These are phyloP conservation scores for Bretziella fagacearum DNA, from an alignment of 2,329 filamentous ascomycete species.

Conservation along the genomic window DNA sequence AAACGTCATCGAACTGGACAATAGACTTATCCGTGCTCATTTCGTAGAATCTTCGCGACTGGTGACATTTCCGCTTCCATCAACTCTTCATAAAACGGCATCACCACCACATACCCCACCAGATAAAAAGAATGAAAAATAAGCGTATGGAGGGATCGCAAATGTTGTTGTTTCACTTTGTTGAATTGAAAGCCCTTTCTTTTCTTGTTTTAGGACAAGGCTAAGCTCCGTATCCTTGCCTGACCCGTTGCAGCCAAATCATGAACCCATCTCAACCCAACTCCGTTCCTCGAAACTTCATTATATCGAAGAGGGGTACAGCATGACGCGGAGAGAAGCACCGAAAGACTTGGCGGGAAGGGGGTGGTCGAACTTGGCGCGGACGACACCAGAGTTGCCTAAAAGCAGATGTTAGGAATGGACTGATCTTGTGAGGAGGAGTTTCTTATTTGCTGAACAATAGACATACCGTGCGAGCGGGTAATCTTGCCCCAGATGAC, in stretches of 20 bases:
- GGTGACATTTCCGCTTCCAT: not conserved
- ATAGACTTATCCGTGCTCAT: no score
- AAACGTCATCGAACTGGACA: no score
- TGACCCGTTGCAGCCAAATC: conserved; percentile 42
- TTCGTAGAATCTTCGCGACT: no score
- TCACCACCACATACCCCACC: not conserved
- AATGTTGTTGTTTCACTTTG: conserved; percentile 15
- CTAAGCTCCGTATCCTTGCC: conserved; percentile 37
- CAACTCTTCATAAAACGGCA: not conserved
- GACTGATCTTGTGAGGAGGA: not conserved
- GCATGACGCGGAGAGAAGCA: conserved; percentile 89
- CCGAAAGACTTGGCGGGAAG: conserved; percentile 94
- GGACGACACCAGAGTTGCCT: conserved; percentile 97
- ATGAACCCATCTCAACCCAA: conserved; percentile 45
- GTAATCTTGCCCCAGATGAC: conserved; percentile 99
- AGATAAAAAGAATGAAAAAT: not conserved
- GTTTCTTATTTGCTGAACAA: not conserved
- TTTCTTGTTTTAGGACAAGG: conserved; percentile 37
- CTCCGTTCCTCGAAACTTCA: conserved; percentile 31
- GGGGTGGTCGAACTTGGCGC: conserved; percentile 92
- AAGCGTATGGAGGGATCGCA: not conserved
- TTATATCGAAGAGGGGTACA: conserved; percentile 98
- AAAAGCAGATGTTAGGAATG: conserved; percentile 5
- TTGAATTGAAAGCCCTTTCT: conserved; percentile 15
- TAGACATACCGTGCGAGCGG: conserved; percentile 66